Percentiles rank a stretch among this genome's conserved stretches.
phyloP scores from a whole-genome alignment of 2,329 filamentous ascomycete genomes.

The Xylariomycetidae sp. region DNA sequence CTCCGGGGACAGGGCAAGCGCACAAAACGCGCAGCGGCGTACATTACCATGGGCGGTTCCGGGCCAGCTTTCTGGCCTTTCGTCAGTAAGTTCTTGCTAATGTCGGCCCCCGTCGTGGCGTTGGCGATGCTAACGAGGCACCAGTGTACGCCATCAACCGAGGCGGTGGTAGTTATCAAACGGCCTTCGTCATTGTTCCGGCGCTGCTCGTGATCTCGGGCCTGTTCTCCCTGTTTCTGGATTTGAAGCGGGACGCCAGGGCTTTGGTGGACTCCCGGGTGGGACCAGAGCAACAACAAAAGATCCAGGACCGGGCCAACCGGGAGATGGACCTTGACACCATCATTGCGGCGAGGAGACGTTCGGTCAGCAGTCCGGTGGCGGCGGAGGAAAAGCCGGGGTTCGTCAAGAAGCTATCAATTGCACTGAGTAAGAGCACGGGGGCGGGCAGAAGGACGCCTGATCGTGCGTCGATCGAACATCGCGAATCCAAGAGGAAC shows the following conservation, averaged over 20 bases:
- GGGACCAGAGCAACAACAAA: slow-evolving; percentile 25
- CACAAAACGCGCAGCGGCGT: slow-evolving; percentile 72
- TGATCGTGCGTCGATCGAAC: slow-evolving; percentile 15
- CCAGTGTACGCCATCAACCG: slow-evolving; percentile 58
- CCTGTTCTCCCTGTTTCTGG: slow-evolving; percentile 44
- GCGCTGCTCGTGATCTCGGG: slow-evolving; percentile 40
- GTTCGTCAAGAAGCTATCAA: slow-evolving; percentile 19
- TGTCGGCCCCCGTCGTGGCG: neutral
- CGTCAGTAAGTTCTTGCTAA: slow-evolving; percentile 32
- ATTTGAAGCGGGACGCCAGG: slow-evolving; percentile 39
- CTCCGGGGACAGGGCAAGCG: slow-evolving; percentile 74
- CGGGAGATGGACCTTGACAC: slow-evolving; percentile 37
- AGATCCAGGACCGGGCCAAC: slow-evolving; percentile 30
- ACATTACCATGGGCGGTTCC: slow-evolving; percentile 69
- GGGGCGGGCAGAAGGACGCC: slow-evolving; percentile 13
- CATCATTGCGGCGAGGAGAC: slow-evolving; percentile 28
- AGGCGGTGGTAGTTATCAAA: slow-evolving; percentile 52
- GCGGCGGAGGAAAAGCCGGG: slow-evolving; percentile 13
- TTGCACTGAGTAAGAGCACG: slow-evolving; percentile 14
- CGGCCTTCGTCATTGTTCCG: slow-evolving; percentile 59
- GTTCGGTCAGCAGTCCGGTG: slow-evolving; percentile 10
- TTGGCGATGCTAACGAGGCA: neutral
- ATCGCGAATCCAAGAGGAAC: slow-evolving; percentile 14
- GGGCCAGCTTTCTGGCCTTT: slow-evolving; percentile 72
- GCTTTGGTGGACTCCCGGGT: slow-evolving; percentile 36